Evolutionary conservation across 768 basidiomycete species (phyloP).

Genomic region (Calocybe indica): DNA sequence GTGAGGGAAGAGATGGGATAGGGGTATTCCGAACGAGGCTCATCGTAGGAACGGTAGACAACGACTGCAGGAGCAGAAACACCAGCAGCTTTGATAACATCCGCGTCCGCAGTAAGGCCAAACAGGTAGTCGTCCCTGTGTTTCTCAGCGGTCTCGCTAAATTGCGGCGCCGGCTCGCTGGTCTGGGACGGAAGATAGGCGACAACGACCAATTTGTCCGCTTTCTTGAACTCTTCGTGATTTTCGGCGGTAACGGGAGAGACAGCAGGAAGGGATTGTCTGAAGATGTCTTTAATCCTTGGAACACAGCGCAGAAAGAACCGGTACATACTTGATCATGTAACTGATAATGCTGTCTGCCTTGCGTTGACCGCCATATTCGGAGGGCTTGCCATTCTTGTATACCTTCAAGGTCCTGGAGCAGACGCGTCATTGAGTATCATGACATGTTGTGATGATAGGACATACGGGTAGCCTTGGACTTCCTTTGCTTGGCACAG

Average conservation of each 20-base stretch:
- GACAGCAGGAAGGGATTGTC: conserved; percentile 93
- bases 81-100: conserved; percentile 60
- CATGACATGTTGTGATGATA: background rate
- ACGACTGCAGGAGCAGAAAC: conserved; percentile 82
- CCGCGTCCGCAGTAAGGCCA: conserved; percentile 73
- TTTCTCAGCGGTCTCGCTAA: conserved; percentile 74
- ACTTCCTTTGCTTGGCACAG: conserved; percentile 86
- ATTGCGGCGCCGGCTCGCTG: conserved; percentile 66
- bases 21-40: conserved; percentile 66
- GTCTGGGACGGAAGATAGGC: conserved; percentile 76
- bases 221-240: conserved; percentile 77
- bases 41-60: conserved; percentile 90
- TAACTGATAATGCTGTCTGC: conserved; percentile 95
- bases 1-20: conserved; percentile 53
- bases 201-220: conserved; percentile 88
- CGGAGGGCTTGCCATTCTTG: conserved; percentile 71
- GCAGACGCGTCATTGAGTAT: background rate
- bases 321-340: conserved; percentile 82
- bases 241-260: conserved; percentile 72
- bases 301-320: background rate
- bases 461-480: conserved; percentile 87
- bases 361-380: conserved; percentile 87
- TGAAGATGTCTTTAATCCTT: conserved; percentile 11
- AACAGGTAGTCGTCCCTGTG: conserved; percentile 95
- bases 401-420: conserved; percentile 85